These are phyloP conservation scores for Diplodia corticola DNA, from an alignment of 2,329 filamentous ascomycete species.

Conservation along the genomic window DNA sequence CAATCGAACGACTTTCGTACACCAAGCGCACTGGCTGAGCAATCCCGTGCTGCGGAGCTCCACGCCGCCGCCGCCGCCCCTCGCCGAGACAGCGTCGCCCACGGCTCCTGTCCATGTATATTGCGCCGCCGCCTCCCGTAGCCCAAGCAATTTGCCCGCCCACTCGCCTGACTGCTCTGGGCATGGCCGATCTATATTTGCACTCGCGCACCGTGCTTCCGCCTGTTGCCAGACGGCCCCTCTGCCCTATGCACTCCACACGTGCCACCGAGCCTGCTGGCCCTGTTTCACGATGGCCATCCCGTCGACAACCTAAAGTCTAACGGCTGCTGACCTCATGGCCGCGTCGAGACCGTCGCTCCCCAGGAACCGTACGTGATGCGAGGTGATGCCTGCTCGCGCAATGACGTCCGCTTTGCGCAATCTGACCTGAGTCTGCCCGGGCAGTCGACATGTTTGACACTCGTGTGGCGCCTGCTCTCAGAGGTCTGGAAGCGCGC, in stretches of 20 bases:
- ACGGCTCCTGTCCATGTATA: constrained; percentile 4
- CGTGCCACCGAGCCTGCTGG: constrained; percentile 1
- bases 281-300: constrained; percentile 14
- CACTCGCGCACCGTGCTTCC: neutral
- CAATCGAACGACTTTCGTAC: constrained; percentile 8
- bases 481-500: constrained; percentile 6
- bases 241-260: constrained; percentile 15
- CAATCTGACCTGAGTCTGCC: neutral
- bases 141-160: constrained; percentile 3
- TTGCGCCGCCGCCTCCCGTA: neutral
- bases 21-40: constrained; percentile 9
- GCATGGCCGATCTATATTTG: constrained; percentile 21
- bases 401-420: neutral
- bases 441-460: neutral
- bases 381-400: neutral
- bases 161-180: neutral
- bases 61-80: constrained; percentile 9
- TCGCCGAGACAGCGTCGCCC: constrained; percentile 9
- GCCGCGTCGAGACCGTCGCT: neutral
- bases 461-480: neutral
- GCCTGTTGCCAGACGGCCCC: neutral
- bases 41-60: constrained; percentile 8
- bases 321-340: constrained; percentile 1
- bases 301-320: constrained; percentile 14
- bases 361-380: neutral